A percentile compares a stretch with the other conserved stretches of the same genome.
These are phyloP conservation scores for Colletotrichum ledebouriae DNA, from an alignment of 2,329 filamentous ascomycete genomes.

Conservation along the genomic window DNA sequence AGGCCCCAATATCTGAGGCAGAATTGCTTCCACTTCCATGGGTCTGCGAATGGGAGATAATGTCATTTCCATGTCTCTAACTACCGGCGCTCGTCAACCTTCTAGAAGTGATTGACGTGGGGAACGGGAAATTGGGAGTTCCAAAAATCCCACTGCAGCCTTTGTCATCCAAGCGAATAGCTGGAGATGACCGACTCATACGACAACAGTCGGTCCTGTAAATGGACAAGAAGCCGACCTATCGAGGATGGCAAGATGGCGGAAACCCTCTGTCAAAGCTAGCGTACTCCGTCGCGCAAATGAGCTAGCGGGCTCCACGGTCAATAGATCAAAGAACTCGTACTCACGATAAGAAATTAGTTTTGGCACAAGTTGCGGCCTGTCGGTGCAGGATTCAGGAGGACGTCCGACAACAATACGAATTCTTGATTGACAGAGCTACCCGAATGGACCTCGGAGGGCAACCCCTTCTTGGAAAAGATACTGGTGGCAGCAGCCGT, in stretches of 20 bases:
- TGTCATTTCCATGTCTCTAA: conserved; percentile 41
- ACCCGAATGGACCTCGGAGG: conserved; percentile 31
- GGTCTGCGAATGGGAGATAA: conserved; percentile 40
- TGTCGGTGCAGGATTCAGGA: conserved; percentile 23
- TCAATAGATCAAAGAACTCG: conserved; percentile 26
- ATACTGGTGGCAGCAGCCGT: conserved; percentile 2
- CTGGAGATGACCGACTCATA: conserved; percentile 27
- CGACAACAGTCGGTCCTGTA: conserved; percentile 5
- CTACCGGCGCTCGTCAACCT: conserved; percentile 42
- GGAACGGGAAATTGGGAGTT: conserved; percentile 41
- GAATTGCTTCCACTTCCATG: conserved; percentile 23
- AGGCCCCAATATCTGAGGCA: conserved; percentile 32
- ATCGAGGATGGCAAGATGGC: conserved; percentile 23
- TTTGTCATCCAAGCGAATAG: conserved; percentile 17
- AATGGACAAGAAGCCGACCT: conserved; percentile 25
- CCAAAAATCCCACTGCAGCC: conserved; percentile 26
- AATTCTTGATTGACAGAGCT: conserved; percentile 3
- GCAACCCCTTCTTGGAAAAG: conserved; percentile 9
- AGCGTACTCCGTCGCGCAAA: conserved; percentile 16
- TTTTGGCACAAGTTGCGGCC: background rate
- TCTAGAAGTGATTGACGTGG: conserved; percentile 43
- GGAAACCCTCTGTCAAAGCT: conserved; percentile 22
- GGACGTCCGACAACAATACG: conserved; percentile 29
- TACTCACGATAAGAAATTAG: background rate
- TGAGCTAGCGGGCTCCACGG: conserved; percentile 28